phyloP scores from a whole-genome alignment of 83 land plant genomes.

The Picea abies region DNA sequence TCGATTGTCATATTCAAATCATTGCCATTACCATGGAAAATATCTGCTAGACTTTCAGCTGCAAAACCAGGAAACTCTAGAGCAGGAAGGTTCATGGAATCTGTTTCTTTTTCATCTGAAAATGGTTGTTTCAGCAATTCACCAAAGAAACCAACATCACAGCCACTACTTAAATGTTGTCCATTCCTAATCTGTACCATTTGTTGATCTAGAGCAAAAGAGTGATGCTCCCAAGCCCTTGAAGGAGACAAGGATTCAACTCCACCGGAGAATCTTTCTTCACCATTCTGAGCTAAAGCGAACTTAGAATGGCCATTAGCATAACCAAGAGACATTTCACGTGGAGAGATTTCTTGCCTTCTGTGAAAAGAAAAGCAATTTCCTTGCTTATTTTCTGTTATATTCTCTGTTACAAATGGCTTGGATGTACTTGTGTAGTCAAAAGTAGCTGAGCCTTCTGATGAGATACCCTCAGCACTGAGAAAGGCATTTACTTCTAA shows the following conservation, averaged over 20 bases:
- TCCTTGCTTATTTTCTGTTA: background rate
- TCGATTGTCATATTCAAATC: constrained; percentile 35
- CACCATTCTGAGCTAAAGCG: too few relatives aligned
- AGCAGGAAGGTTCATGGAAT: constrained; percentile 23
- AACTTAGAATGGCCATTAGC: background rate
- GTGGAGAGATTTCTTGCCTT: background rate
- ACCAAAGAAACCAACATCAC: background rate
- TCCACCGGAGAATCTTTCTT: background rate
- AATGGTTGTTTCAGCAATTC: background rate
- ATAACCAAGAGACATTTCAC: background rate
- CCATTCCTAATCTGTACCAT: background rate
- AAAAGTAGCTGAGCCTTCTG: background rate
- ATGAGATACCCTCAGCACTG: background rate
- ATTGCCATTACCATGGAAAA: constrained; percentile 37
- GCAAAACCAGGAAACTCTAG: constrained; percentile 42
- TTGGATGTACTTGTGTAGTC: background rate
- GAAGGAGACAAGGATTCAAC: background rate
- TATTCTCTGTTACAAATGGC: background rate
- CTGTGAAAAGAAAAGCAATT: background rate
- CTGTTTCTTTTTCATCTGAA: background rate
- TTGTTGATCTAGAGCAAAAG: background rate
- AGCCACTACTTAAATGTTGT: background rate
- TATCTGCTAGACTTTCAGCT: constrained; percentile 31
- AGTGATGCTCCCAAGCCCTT: background rate
- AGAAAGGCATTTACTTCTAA: background rate